A percentile compares a stretch with the other conserved stretches of the same genome.
Evolutionary conservation across 2,329 filamentous ascomycete genomes (phyloP).

Genomic region (Rugonectria rugulosa): DNA sequence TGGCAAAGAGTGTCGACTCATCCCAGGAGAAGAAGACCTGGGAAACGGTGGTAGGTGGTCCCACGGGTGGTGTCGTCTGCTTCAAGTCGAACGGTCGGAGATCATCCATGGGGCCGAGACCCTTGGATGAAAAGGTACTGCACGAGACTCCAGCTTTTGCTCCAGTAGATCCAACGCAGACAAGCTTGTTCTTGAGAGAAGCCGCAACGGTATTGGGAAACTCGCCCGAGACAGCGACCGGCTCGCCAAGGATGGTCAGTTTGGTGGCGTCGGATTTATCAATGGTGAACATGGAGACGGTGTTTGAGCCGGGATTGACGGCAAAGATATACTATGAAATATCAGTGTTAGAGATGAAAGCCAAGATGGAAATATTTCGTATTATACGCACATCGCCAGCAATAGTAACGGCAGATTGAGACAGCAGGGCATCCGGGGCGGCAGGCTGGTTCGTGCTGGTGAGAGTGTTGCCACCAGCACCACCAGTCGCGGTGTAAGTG

Average conservation of each 20-base stretch:
- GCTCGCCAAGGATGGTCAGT: constrained; percentile 52
- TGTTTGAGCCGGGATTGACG: constrained; percentile 61
- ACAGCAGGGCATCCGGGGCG: constrained; percentile 58
- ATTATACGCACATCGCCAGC: constrained; percentile 55
- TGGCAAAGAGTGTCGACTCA: constrained; percentile 58
- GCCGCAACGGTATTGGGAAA: constrained; percentile 62
- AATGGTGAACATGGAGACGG: constrained; percentile 58
- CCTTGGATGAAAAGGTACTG: constrained; percentile 46
- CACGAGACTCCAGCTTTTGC: constrained; percentile 55
- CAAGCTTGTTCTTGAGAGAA: constrained; percentile 50
- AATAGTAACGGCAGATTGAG: constrained; percentile 59
- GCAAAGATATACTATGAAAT: constrained; percentile 57
- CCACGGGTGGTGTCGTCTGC: constrained; percentile 65
- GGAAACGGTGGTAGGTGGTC: constrained; percentile 66
- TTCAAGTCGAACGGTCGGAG: constrained; percentile 57
- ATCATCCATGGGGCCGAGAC: constrained; percentile 53
- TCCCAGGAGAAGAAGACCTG: constrained; percentile 67
- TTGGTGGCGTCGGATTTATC: constrained; percentile 50
- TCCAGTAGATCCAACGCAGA: constrained; percentile 57
- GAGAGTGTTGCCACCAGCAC: constrained; percentile 54
- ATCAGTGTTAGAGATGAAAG: not conserved
- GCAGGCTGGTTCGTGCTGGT: constrained; percentile 46
- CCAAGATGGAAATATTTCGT: not conserved
- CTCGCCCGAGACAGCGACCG: constrained; percentile 54
- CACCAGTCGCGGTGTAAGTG: constrained; percentile 54